Evolutionary conservation across 495 filamentous ascomycete genomes (phyloP).

Genomic region (Podospora comata): DNA sequence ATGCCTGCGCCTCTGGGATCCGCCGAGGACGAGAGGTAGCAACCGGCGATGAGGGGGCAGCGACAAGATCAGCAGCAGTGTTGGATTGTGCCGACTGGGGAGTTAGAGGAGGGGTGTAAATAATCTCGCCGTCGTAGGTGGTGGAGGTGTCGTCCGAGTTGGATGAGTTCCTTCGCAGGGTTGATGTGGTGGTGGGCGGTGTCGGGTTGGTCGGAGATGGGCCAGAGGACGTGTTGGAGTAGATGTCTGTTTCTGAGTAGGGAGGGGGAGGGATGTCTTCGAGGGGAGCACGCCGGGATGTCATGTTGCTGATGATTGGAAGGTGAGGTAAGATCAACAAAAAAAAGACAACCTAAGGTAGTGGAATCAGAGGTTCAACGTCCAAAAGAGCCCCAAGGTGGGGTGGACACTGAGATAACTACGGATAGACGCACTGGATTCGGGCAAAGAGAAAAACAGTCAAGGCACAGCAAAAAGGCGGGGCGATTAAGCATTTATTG

Average conservation of each 20-base stretch:
- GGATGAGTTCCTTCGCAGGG: conserved; percentile 21
- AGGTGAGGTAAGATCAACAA: too few relatives aligned
- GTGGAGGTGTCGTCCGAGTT: conserved; percentile 33
- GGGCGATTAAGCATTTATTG: conserved; percentile 5
- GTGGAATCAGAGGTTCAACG: background rate
- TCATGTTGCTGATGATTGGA: conserved; percentile 20
- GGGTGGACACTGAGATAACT: background rate
- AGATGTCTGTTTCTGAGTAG: conserved; percentile 50
- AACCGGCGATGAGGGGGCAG: background rate
- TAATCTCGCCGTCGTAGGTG: conserved; percentile 29
- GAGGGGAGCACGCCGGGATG: conserved; percentile 11
- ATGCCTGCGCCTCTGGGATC: background rate
- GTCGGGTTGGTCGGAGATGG: conserved; percentile 14
- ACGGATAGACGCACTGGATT: background rate
- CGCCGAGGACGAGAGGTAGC: background rate
- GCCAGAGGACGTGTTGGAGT: conserved; percentile 31
- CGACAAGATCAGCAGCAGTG: background rate
- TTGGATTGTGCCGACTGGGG: conserved; percentile 34
- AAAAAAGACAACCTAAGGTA: background rate
- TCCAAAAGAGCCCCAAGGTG: background rate
- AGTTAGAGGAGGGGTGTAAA: conserved; percentile 50
- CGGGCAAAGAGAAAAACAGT: background rate
- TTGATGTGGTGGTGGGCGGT: conserved; percentile 12
- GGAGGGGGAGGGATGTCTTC: conserved; percentile 46
- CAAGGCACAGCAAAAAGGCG: conserved; percentile 2